These are phyloP conservation scores for Globisporangium uncinulatum DNA, from an alignment of 352 stramenopile genomes.

Conservation along the genomic window DNA sequence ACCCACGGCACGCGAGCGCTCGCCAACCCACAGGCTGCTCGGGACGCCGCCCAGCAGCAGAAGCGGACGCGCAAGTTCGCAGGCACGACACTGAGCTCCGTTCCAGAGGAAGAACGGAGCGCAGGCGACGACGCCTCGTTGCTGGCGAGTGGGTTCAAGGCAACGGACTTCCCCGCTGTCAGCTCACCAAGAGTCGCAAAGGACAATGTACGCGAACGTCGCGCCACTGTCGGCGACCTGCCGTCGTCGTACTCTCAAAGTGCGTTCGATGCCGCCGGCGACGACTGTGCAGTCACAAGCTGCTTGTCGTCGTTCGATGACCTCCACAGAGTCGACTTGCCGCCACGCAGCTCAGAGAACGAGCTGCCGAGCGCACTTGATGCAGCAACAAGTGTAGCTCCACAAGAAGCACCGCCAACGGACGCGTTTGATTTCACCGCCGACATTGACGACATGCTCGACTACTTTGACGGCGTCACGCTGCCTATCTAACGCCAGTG, in stretches of 20 bases:
- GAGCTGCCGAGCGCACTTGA: neutral
- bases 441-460: constrained; percentile 70
- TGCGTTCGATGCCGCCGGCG: neutral
- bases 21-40: neutral
- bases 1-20: constrained; percentile 6
- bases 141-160: neutral
- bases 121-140: neutral
- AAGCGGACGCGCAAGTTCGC: constrained; percentile 11
- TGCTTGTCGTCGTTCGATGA: neutral
- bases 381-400: neutral
- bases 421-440: constrained; percentile 7
- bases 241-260: neutral
- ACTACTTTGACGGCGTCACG: constrained; percentile 68
- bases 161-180: constrained; percentile 23
- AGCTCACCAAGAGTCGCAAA: constrained; percentile 10
- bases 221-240: constrained; percentile 1
- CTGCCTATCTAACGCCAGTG: constrained; percentile 16
- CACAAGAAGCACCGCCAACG: neutral
- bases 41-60: constrained; percentile 4
- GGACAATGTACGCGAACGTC: constrained; percentile 7
- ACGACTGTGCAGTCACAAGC: neutral
- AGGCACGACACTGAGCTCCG: constrained; percentile 1
- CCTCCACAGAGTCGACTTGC: neutral
- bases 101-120: constrained; percentile 9
- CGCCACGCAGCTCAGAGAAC: neutral